Base-by-base conservation (phyloP, 2,329 filamentous ascomycete genomes). In the Scortechinia acanthostroma region DNA sequence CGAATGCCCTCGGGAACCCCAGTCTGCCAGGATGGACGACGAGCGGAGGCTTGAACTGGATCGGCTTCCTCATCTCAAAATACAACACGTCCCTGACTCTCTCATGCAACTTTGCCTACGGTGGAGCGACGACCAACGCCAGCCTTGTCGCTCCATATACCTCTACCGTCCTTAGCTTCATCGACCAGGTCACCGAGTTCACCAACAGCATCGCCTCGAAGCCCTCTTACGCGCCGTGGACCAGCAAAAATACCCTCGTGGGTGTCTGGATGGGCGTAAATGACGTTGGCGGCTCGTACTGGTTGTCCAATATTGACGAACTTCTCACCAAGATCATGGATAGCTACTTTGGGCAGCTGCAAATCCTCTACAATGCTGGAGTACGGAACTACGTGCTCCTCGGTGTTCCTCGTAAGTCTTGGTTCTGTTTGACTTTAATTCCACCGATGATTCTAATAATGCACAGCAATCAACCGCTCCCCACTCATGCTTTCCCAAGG, bases 331-430 rank as follows among this genome's bases (percentile, higher is more conserved):
- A 69, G 42, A 51, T 51, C 2, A 51, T 57, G n/a, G 58, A 54
- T 1, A 61, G 64, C 17, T 73, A 73, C 45, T 63, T 63, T 13
- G 55, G 55, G 3, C 55, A 72, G 1, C 53, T 71, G 0, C 58
- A 68, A 45, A 47, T 65, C 17, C 59, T 85, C 4, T 79, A 79
- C 49, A 55, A 60, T 2, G 61, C 65, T 2, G 79, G 79, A 0
- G 70, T 70, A 2, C 63, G 78, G 3, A 79, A 80, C 46, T 83
- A 83, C 48, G 64, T 73, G 2, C 68, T 83, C 45, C 49, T 84
- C 22, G 79, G 70, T 44, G 77, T 82, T 0, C 80, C 80, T 2
- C 74, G 74, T 1, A 59, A n/a, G n/a, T 82, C 2, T 68, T 83
- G 46, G 65, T 73, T 6, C 65, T 43, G 53, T 68, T 20, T 71